Evolutionary conservation across 805 yeast species (phyloP).

Genomic region (Dipodascopsis tothii): DNA sequence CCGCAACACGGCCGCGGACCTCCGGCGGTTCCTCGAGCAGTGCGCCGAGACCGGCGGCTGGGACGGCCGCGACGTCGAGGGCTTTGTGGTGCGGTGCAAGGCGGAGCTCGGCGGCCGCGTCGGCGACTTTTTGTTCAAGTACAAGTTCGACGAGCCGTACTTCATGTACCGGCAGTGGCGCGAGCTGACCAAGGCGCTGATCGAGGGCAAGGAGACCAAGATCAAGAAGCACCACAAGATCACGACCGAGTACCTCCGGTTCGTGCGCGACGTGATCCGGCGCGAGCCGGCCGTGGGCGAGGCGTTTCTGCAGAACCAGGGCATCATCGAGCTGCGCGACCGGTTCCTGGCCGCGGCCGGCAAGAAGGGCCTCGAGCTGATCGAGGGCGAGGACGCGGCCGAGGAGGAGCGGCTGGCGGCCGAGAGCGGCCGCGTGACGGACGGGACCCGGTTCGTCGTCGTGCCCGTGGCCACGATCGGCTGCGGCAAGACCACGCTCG

Average conservation of each 20-base stretch:
- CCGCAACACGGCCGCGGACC: constrained; percentile 35
- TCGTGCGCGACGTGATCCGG: constrained; percentile 50
- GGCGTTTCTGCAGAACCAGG: constrained; percentile 49
- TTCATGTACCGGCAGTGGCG: constrained; percentile 83
- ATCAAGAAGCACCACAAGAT: constrained; percentile 50
- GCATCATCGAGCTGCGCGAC: constrained; percentile 68
- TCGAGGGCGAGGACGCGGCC: constrained; percentile 34
- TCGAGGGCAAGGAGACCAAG: constrained; percentile 33
- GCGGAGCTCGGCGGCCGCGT: constrained; percentile 2
- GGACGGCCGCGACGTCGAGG: constrained; percentile 72
- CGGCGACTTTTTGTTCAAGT: constrained; percentile 72
- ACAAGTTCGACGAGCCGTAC: constrained; percentile 92
- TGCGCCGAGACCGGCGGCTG: constrained; percentile 63
- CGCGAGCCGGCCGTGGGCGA: constrained; percentile 41
- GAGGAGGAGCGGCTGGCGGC: constrained; percentile 17
- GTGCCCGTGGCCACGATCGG: constrained; percentile 88
- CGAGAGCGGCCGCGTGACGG: constrained; percentile 22
- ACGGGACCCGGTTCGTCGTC: constrained; percentile 45
- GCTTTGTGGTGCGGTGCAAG: constrained; percentile 78
- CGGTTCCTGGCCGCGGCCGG: constrained; percentile 49
- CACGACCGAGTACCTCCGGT: constrained; percentile 61
- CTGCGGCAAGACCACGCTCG: constrained; percentile 87
- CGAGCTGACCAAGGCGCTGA: constrained; percentile 65
- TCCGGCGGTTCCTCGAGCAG: constrained; percentile 47
- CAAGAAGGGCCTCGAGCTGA: constrained; percentile 48